Evolutionary conservation across 1,284 basidiomycete genomes (phyloP).

Genomic region (Inonotus hispidus): DNA sequence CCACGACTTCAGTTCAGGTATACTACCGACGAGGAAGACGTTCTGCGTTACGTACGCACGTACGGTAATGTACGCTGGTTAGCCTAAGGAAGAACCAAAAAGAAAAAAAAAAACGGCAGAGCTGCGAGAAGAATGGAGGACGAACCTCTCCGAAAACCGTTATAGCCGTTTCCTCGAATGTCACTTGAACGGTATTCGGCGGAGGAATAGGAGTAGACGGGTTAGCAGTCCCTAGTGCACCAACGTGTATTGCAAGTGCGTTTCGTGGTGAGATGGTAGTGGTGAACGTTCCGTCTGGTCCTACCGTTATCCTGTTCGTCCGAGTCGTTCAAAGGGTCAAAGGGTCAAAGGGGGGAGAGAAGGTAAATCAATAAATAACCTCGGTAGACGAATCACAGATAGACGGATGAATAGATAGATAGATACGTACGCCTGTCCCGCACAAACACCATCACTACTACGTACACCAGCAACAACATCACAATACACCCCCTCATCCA

Average conservation of each 20-base stretch:
- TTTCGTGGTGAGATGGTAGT: conserved; percentile 47
- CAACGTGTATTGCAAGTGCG: conserved; percentile 56
- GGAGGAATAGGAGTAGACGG: too few relatives aligned
- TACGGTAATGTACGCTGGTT: too few relatives aligned
- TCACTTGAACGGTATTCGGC: conserved; percentile 33
- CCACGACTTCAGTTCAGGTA: conserved; percentile 51
- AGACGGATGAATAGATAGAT: too few relatives aligned
- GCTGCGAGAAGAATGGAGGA: background rate
- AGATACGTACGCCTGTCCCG: conserved; percentile 41
- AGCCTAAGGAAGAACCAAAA: background rate
- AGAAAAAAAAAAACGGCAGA: background rate
- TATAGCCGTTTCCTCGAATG: conserved; percentile 48
- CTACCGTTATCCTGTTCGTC: conserved; percentile 42
- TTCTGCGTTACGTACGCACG: conserved; percentile 35
- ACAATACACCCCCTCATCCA: conserved; percentile 56
- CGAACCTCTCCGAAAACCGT: conserved; percentile 52
- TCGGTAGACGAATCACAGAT: too few relatives aligned
- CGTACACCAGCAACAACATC: conserved; percentile 50
- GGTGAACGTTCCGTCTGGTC: conserved; percentile 43
- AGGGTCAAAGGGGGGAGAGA: too few relatives aligned
- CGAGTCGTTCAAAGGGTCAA: too few relatives aligned
- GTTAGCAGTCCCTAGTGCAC: conserved; percentile 28
- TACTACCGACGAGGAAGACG: conserved; percentile 52
- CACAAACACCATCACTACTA: conserved; percentile 36
- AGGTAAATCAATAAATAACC: too few relatives aligned